phyloP scores from a whole-genome alignment of 2,329 filamentous ascomycete species.

The Aspergillus uvarum region DNA sequence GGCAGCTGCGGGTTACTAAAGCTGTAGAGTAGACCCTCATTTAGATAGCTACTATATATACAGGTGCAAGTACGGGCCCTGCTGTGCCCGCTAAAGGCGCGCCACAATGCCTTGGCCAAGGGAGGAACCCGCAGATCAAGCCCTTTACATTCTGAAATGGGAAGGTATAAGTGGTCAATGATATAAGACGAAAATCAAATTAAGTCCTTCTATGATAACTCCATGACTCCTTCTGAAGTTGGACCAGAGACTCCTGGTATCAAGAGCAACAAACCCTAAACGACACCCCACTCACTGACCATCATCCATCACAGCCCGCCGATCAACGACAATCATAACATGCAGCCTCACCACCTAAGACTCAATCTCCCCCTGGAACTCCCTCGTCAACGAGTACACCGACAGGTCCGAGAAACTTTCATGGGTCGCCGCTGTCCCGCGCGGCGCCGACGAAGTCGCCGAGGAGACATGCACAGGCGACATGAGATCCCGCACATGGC shows the following conservation, averaged over 20 bases:
- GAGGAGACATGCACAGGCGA: not conserved
- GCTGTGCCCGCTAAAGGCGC: too few species aligned
- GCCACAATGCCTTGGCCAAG: too few species aligned
- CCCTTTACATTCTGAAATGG: too few species aligned
- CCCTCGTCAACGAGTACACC: conserved; percentile 4
- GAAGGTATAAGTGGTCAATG: too few species aligned
- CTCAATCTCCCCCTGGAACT: conserved; percentile 7
- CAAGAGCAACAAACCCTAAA: not conserved
- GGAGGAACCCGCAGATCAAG: too few species aligned
- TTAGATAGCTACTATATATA: too few species aligned
- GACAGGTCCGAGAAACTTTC: conserved; percentile 8
- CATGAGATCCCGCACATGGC: conserved; percentile 5
- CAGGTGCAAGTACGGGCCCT: too few species aligned
- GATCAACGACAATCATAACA: not conserved
- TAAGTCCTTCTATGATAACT: too few species aligned
- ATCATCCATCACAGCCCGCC: not conserved
- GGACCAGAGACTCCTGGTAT: not conserved
- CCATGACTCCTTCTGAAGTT: too few species aligned
- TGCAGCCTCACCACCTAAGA: not conserved
- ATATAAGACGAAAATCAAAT: too few species aligned
- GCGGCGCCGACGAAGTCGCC: not conserved
- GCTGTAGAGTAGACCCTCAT: too few species aligned
- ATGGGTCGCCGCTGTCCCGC: not conserved
- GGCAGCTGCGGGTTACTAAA: too few species aligned
- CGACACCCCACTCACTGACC: not conserved